phyloP scores from a whole-genome alignment of 2,329 filamentous ascomycete species.

The Talaromyces funiculosus region DNA sequence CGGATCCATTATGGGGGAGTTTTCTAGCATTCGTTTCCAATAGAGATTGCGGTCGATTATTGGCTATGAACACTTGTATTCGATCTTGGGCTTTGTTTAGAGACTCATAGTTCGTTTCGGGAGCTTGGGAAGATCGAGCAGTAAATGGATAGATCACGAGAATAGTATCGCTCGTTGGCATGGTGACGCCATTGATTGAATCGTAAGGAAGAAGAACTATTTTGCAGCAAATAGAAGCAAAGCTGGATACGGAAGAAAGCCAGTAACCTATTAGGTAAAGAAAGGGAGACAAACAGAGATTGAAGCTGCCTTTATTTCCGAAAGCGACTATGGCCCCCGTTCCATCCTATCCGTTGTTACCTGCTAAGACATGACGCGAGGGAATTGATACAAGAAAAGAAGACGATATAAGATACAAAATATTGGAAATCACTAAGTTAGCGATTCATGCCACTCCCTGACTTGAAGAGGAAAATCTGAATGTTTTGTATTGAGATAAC shows the following conservation, averaged over 20 bases:
- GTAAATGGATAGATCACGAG: not conserved
- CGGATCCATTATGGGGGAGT: not conserved
- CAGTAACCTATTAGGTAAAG: not conserved
- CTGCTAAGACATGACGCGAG: not conserved
- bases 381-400: not conserved
- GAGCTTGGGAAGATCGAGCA: not conserved
- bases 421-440: not conserved
- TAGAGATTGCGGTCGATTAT: not conserved
- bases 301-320: not conserved
- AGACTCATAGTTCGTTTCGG: not conserved
- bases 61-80: not conserved
- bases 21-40: not conserved
- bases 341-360: not conserved
- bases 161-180: not conserved
- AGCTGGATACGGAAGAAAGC: not conserved
- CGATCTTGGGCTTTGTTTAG: not conserved
- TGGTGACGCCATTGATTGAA: not conserved
- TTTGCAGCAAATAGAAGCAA: not conserved
- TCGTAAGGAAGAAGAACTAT: not conserved
- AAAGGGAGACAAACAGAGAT: not conserved
- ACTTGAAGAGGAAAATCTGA: not conserved
- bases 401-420: not conserved
- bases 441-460: not conserved
- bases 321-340: not conserved
- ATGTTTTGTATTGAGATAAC: not conserved